Evolutionary conservation across 1,139 yeast genomes (phyloP), one percentile per base, ranked within the genome.

Genomic region (Lipomyces yarrowii): DNA sequence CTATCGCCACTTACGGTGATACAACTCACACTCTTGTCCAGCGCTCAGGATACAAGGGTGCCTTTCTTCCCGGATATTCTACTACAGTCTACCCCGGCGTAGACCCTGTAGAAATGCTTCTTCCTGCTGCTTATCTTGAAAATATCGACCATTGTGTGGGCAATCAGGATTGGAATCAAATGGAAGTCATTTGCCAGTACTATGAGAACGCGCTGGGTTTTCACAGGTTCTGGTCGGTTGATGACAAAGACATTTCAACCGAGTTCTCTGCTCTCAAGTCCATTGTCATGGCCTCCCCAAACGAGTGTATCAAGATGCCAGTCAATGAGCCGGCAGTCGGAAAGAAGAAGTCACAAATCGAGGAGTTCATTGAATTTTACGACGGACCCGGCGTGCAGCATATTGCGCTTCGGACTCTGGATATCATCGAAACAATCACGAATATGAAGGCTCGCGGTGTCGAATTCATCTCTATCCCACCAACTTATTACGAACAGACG

Each of bases 301-400:
- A 87, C 72, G 90, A 88, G 7, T 77, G 74, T 58, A 84, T 89
- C 70, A 89, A 89, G 76, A 87, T 90, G 84, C 96, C 96, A 10
- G 84, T 90, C 59, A 90, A 90, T 76, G 96, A 90, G 75, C 96
- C 96, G 0, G 92, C 91, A 0, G 74, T 79, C 64, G 90, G 93
- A 1, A 77, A 79, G 64, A 83, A 83, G 74, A 85, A 82, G 73
- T 87, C 93, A 1, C 96, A 90, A 75, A 87, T 90, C 69, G 96
- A 90, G 77, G 96, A 90, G 75, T 90, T 88, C 74, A 78, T 88
- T 70, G 90, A 87, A 64, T 90, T 80, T 72, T 83, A 89, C 74
- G 85, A 85, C 56, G 96, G 96, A 0, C 87, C 96, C 0, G 96
- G 96, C 1, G 84, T 90, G 48, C 96, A 90, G 77, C 96, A 90